Evolutionary conservation across 2,329 filamentous ascomycete genomes (phyloP).

Genomic region (Clarireedia homoeocarpa): DNA sequence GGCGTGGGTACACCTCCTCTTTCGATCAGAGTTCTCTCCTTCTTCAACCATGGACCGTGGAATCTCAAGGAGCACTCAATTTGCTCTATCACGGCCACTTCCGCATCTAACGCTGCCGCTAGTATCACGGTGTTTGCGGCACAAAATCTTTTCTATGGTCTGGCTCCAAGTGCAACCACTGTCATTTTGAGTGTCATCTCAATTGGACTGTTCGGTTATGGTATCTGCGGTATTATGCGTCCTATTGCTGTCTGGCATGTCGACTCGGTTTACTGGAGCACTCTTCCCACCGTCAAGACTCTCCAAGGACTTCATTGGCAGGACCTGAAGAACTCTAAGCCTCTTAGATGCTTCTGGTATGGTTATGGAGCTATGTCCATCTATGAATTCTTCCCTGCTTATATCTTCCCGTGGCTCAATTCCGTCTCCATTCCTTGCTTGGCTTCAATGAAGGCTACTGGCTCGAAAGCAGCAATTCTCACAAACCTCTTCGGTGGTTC

Average conservation of each 20-base stretch:
- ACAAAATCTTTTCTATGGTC: slow-evolving; percentile 39
- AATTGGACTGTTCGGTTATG: slow-evolving; percentile 42
- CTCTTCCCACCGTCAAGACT: slow-evolving; percentile 32
- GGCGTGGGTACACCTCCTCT: slow-evolving; percentile 35
- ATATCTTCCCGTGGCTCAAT: slow-evolving; percentile 37
- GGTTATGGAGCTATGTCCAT: slow-evolving; percentile 35
- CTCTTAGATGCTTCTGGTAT: slow-evolving; percentile 35
- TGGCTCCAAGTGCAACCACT: slow-evolving; percentile 32
- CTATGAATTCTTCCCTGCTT: slow-evolving; percentile 43
- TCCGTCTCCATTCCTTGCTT: slow-evolving; percentile 39
- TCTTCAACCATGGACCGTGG: slow-evolving; percentile 46
- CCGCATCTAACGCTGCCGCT: slow-evolving; percentile 41
- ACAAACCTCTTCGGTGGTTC: slow-evolving; percentile 43
- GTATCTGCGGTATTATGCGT: slow-evolving; percentile 40
- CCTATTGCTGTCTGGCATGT: slow-evolving; percentile 39
- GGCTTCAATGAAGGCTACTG: slow-evolving; percentile 30
- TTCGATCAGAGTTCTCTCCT: slow-evolving; percentile 34
- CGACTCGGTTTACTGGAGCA: slow-evolving; percentile 40
- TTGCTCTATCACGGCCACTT: slow-evolving; percentile 45
- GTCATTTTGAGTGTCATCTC: slow-evolving; percentile 40
- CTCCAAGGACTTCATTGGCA: slow-evolving; percentile 35
- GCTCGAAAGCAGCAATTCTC: slow-evolving; percentile 31
- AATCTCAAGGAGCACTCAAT: slow-evolving; percentile 49
- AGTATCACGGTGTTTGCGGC: slow-evolving; percentile 36
- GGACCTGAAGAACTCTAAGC: slow-evolving; percentile 32